Evolutionary conservation across 148 eudicot genomes (phyloP), one percentile per base, ranked within the genome.

Genomic region (Vaccinium darrowii): DNA sequence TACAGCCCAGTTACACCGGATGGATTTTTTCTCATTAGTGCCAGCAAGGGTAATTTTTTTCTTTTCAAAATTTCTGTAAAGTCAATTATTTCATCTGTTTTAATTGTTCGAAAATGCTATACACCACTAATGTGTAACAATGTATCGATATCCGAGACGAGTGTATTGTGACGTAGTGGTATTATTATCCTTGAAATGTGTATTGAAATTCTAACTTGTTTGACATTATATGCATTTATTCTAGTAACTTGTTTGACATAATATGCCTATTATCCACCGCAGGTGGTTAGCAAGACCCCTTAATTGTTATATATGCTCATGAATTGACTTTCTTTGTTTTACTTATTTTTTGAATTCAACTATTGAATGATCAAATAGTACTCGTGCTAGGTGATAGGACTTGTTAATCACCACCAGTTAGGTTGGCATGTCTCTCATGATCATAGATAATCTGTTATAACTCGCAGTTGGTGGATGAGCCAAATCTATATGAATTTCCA

Each of bases 1-100:
- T 93, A 95, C 84, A 95, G 98, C 86, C 98, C 98, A 1, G 62
- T 93, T 69, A 95, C 96, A 13, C 96, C 95, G 0, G 96, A 95
- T 88, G 96, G 96, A 6, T 95, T 71, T 85, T 95, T 95, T 74
- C 92, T 95, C 85, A 91, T 95, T 83, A 95, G 98, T 89, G 96
- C 98, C 67, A 95, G 98, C 90, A 93, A 95, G 83, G 98, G 98
- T 95, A 91, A 79, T 5, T 75, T 10, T 10, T 14, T 13, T 3
- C 30, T 65, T 9, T 65, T 11, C 0, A 63, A 65, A 56, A 25
- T 36, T 76, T 85, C 51, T 27, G 50, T 67, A 23, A 11, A 18
- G 13, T 25, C 52, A 21, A 21, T 3, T 80, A n/a, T 25, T 78
- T 62, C 2, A 16, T 3, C 5, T 21, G 57, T 53, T 74, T 16